Evolutionary conservation across 2,329 filamentous ascomycete genomes (phyloP).

Genomic region (Arthroderma sp.): DNA sequence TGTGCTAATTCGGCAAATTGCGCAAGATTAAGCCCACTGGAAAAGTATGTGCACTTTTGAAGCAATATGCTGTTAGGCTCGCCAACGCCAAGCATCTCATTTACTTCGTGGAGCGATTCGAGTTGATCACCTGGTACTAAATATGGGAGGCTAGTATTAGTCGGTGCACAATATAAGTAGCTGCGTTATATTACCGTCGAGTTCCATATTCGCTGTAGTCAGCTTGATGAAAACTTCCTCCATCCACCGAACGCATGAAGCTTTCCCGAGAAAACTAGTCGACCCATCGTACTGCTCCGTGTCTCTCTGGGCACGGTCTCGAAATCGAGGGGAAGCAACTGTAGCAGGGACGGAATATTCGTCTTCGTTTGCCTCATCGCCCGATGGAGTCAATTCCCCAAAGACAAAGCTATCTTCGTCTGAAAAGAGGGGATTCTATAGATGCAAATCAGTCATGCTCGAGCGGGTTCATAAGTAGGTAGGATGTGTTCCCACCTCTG

Average conservation of each 20-base stretch:
- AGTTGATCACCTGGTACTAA: no score
- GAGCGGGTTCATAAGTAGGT: not conserved
- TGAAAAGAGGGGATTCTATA: not conserved
- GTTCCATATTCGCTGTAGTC: not conserved
- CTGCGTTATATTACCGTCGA: slow-evolving; percentile 3
- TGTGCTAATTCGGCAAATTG: slow-evolving; percentile 12
- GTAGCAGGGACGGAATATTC: slow-evolving; percentile 8
- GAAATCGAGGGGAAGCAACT: slow-evolving; percentile 7
- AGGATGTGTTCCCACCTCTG: slow-evolving; percentile 7
- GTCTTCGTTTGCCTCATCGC: slow-evolving; percentile 10
- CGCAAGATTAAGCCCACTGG: slow-evolving; percentile 17
- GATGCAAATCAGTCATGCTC: not conserved
- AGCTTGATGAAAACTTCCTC: slow-evolving; percentile 8
- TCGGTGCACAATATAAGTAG: not conserved
- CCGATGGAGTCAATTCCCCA: slow-evolving; percentile 4
- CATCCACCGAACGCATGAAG: slow-evolving; percentile 11
- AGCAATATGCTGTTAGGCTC: no score
- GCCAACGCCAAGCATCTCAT: no score
- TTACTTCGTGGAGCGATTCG: no score
- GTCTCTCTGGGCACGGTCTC: slow-evolving; percentile 7
- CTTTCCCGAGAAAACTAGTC: slow-evolving; percentile 11
- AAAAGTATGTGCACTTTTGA: slow-evolving; percentile 22
- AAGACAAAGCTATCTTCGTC: slow-evolving; percentile 8
- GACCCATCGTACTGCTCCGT: slow-evolving; percentile 1
- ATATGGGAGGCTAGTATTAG: no score